Base-by-base conservation (phyloP, 2,329 filamentous ascomycete genomes). In the Chaetomiaceae sp. region DNA sequence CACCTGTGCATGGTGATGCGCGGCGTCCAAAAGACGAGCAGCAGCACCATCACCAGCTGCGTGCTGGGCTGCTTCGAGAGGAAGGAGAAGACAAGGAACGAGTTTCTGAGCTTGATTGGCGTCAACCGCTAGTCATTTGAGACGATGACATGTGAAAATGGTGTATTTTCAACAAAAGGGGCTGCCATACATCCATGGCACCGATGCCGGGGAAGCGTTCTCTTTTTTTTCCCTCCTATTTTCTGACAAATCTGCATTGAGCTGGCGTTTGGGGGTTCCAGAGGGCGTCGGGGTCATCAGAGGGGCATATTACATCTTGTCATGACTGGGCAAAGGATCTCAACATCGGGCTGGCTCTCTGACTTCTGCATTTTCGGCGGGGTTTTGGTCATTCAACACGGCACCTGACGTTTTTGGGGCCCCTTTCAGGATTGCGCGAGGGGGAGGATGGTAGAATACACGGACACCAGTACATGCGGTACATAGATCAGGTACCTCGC, bases 1-100 rank as follows among this genome's bases (percentile, higher is more conserved):
- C 94, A 99, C 73, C 76, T 97, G 43, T 99, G 94, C 77, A 99
- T 97, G 92, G 91, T 96, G 15, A 97, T 96, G 91, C 84, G 94
- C 43, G 94, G 94, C n/a, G 92, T 99, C 9, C 83, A 96, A 69
- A 96, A 99, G 78, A 91, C 90, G 0, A 82, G 80, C 37, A 85
- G 88, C 47, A 87, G 82, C 17, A 97, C 94, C 6, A 94, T 95
- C 34, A 99, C 94, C 17, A 96, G 91, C 75, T 97, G 92, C 69
- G 95, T 99, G 73, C 81, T 97, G n/a, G 94, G 94, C 36, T 91
- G 91, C 65, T 95, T 99, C 78, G 86, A 96, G 67, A 86, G 85
- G 56, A 90, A 89, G 64, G 89, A 90, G 57, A 96, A 96, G 79
- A 96, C 92, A 11, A 80, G 94, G 64, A 95, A 96, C 68, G 94